Conservation (phyloP, 2,329 filamentous ascomycete genomes). For the Diaporthe sp. region DNA sequence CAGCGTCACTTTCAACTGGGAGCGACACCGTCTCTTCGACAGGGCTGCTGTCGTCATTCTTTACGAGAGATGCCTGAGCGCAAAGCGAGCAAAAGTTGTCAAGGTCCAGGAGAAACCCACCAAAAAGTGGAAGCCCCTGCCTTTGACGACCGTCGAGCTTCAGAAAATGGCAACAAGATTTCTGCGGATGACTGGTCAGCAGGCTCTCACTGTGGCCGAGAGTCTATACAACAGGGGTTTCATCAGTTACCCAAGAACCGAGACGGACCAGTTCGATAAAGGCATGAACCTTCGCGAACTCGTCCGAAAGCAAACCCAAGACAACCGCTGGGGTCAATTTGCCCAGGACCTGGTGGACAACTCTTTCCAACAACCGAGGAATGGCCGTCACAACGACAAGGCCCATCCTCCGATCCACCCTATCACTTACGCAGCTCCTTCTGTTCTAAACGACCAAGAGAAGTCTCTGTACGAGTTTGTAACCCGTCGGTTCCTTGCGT, state of each 20-base stretch:
- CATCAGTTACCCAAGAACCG: slow-evolving; percentile 97
- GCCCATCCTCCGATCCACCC: slow-evolving; percentile 98
- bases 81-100: slow-evolving; percentile 81
- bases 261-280: slow-evolving; percentile 94
- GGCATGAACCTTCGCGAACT: slow-evolving; percentile 86
- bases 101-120: slow-evolving; percentile 93
- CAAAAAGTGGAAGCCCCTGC: slow-evolving; percentile 92
- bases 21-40: slow-evolving; percentile 86
- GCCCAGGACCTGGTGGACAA: slow-evolving; percentile 80
- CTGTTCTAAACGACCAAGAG: slow-evolving; percentile 73
- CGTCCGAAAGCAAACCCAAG: slow-evolving; percentile 84
- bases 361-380: slow-evolving; percentile 82
- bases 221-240: slow-evolving; percentile 91
- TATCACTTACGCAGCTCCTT: slow-evolving; percentile 81
- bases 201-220: slow-evolving; percentile 90
- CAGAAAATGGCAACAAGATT: slow-evolving; percentile 95
- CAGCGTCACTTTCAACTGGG: slow-evolving; percentile 87
- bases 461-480: slow-evolving; percentile 92
- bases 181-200: slow-evolving; percentile 89
- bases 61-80: slow-evolving; percentile 84
- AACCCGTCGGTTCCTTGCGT: slow-evolving; percentile 89
- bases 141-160: slow-evolving; percentile 93
- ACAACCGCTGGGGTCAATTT: slow-evolving; percentile 81
- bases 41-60: slow-evolving; percentile 82
- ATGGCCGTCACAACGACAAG: slow-evolving; percentile 91